Evolutionary conservation across 169 alveolate genomes (phyloP), one percentile per base, ranked within the genome.

Genomic region (Eimeria tenella): DNA sequence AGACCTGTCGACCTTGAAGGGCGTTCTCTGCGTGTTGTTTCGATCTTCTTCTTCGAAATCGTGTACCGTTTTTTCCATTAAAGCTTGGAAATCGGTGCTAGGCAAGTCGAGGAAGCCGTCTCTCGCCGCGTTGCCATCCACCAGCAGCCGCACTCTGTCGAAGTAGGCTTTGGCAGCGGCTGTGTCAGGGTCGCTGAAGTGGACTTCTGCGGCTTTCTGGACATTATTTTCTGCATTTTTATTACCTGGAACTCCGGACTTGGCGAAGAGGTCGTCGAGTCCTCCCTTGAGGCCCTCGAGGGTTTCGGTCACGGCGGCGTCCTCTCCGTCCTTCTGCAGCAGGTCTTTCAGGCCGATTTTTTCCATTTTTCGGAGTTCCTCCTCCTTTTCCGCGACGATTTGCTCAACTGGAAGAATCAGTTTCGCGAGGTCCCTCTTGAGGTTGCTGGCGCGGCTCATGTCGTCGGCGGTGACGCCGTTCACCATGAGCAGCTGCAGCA

Each of bases 391-490:
- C 55, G n/a, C 55, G 25, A 73, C 7, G 2, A 73, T 9, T 10
- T 15, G n/a, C 9, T 73, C 19, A 3, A 73, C 21, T 8, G 62
- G 13, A 13, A 4, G 0, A 49, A 7, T 19, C 6, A 50, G 63
- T 17, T 49, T 11, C 4, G 13, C 11, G 13, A 77, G 65, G 5
- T 77, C 50, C 11, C 49, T 49, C 52, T 11, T 49, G 6, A 50
- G 21, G 13, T 25, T 25, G 17, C 10, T 49, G 17, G 86, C 86
- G 13, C 63, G 62, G 19, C 10, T 50, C n/a, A 77, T 77, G 62
- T 77, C 86, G 5, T 15, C 86, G 31, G 86, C 65, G 0, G 86
- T 77, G 25, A 77, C 65, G 7, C 86, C 86, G 49, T 52, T 50
- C 6, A 77, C 6, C 86, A 77, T 77, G 2, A 77, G 25, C n/a